phyloP scores from a whole-genome alignment of 768 basidiomycete species.

The Psilocybe azurescens region DNA sequence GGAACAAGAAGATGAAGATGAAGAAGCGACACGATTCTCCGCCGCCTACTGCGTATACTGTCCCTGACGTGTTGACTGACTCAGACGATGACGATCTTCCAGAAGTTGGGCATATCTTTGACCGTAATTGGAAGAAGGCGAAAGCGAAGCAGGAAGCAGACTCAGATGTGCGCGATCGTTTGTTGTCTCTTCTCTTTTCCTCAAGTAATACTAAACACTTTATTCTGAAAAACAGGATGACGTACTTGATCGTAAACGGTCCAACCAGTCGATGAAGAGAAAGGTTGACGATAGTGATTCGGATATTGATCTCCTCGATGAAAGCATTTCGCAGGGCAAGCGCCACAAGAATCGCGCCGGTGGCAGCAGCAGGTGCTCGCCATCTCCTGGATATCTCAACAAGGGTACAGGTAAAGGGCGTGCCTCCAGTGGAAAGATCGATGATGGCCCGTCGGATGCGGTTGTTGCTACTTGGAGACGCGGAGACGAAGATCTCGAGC shows the following conservation, averaged over 20 bases:
- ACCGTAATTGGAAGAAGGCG: slow-evolving; percentile 35
- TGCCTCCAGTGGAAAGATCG: slow-evolving; percentile 14
- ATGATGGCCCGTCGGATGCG: slow-evolving; percentile 43
- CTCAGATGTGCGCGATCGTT: background rate
- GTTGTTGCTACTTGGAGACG: slow-evolving; percentile 60
- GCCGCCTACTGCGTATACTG: slow-evolving; percentile 29
- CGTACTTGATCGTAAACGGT: slow-evolving; percentile 26
- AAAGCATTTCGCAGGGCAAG: slow-evolving; percentile 32
- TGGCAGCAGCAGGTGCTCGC: background rate
- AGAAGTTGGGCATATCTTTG: slow-evolving; percentile 48
- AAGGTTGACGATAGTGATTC: slow-evolving; percentile 28
- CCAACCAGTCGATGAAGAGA: slow-evolving; percentile 25
- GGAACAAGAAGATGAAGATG: slow-evolving; percentile 9
- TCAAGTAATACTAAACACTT: background rate
- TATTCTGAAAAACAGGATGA: background rate
- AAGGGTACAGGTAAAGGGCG: slow-evolving; percentile 34
- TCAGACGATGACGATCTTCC: slow-evolving; percentile 58
- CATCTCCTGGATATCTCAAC: slow-evolving; percentile 9
- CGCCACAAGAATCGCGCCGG: slow-evolving; percentile 16
- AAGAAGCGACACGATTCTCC: slow-evolving; percentile 28
- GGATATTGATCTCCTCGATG: slow-evolving; percentile 19
- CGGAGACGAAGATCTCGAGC: slow-evolving; percentile 65
- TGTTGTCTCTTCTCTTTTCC: background rate
- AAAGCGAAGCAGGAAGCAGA: slow-evolving; percentile 30
- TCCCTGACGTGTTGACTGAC: slow-evolving; percentile 35